phyloP scores from a whole-genome alignment of 148 eudicot species.

The Nyssa sinensis region DNA sequence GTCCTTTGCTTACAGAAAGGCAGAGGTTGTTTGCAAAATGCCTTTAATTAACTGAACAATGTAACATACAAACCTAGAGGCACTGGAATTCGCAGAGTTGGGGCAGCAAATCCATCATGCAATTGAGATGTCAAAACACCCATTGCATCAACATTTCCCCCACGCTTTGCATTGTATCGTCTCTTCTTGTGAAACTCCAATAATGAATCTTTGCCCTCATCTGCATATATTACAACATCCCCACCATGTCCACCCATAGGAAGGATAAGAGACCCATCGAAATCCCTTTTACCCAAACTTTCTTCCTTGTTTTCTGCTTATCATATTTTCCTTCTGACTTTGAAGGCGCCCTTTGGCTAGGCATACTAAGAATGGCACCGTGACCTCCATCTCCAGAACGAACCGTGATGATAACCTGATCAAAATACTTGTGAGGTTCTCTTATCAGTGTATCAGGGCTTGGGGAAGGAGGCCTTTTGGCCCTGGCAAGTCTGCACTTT shows the following conservation, averaged over 20 bases:
- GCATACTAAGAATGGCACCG: slow-evolving; percentile 71
- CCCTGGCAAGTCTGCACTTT: slow-evolving; percentile 55
- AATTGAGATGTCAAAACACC: slow-evolving; percentile 64
- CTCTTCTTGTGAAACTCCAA: slow-evolving; percentile 82
- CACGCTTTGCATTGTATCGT: slow-evolving; percentile 80
- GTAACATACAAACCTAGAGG: slow-evolving; percentile 69
- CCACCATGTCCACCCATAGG: slow-evolving; percentile 95
- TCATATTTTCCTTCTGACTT: slow-evolving; percentile 55
- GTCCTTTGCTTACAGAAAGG: not conserved
- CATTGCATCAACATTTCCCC: slow-evolving; percentile 90
- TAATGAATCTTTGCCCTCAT: slow-evolving; percentile 72
- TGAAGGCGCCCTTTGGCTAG: slow-evolving; percentile 47
- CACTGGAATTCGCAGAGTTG: slow-evolving; percentile 80
- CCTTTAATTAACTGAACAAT: not conserved
- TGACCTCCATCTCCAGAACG: slow-evolving; percentile 99
- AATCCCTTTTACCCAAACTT: slow-evolving; percentile 73
- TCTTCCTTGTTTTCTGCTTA: slow-evolving; percentile 48
- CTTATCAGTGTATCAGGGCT: slow-evolving; percentile 39
- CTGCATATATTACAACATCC: slow-evolving; percentile 87
- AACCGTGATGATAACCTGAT: slow-evolving; percentile 77
- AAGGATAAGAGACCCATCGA: slow-evolving; percentile 88
- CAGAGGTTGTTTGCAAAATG: not conserved
- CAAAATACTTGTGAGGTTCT: slow-evolving; percentile 95
- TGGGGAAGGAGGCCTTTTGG: slow-evolving; percentile 50
- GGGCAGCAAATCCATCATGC: slow-evolving; percentile 68